A percentile compares a stretch with the other conserved stretches of the same genome.
phyloP scores from a whole-genome alignment of 495 filamentous ascomycete genomes.

The Daldinia loculata region DNA sequence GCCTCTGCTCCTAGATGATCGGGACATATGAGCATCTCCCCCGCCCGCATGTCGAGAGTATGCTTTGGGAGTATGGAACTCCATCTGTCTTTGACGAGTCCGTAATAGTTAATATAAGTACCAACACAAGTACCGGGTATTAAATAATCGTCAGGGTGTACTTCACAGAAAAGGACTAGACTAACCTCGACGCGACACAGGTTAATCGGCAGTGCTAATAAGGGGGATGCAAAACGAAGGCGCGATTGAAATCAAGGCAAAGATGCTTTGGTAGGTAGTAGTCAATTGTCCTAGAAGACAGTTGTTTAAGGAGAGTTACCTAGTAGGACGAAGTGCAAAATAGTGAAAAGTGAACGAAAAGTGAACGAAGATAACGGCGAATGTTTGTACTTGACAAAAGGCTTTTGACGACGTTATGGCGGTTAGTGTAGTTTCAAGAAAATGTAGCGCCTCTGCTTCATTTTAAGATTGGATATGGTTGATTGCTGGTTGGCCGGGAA shows the following conservation, averaged over 20 bases:
- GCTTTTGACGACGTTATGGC: not conserved
- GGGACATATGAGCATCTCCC: slow-evolving; percentile 18
- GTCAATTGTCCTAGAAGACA: slow-evolving; percentile 1
- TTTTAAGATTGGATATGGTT: slow-evolving; percentile 19
- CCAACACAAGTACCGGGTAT: not conserved
- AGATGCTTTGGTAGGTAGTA: not conserved
- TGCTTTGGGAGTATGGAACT: slow-evolving; percentile 23
- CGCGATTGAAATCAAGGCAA: not conserved
- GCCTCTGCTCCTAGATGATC: slow-evolving; percentile 12
- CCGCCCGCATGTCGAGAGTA: slow-evolving; percentile 33
- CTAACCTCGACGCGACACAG: not conserved
- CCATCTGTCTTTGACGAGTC: not conserved
- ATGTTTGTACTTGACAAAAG: not conserved
- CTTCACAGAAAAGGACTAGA: not conserved
- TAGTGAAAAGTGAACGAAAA: not conserved
- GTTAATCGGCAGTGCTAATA: not conserved
- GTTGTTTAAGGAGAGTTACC: not conserved
- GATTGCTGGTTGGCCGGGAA: slow-evolving; percentile 20
- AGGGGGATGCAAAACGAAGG: slow-evolving; percentile 1
- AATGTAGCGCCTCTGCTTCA: slow-evolving; percentile 5
- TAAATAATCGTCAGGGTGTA: not conserved
- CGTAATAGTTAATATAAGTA: not conserved
- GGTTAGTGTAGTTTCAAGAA: slow-evolving; percentile 31
- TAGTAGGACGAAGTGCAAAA: not conserved
- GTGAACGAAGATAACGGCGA: not conserved